Evolutionary conservation across 768 basidiomycete species (phyloP).

Genomic region (Calocybe cyanea): DNA sequence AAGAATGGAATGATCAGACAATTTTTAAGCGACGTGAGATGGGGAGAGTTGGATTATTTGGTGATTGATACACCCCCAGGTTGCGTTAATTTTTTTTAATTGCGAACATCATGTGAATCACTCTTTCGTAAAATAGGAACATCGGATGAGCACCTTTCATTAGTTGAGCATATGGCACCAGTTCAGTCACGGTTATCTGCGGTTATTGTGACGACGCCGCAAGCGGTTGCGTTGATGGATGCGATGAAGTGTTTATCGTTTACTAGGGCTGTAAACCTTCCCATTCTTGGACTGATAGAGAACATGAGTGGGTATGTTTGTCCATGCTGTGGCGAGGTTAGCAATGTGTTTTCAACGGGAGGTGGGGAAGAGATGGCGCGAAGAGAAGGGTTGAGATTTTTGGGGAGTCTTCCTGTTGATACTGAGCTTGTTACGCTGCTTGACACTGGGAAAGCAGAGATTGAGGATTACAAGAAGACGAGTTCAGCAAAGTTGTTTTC

Average conservation of each 20-base stretch:
- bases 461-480: slow-evolving; percentile 62
- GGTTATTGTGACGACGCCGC: slow-evolving; percentile 94
- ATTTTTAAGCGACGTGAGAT: slow-evolving; percentile 90
- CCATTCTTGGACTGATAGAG: slow-evolving; percentile 89
- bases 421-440: slow-evolving; percentile 83
- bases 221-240: slow-evolving; percentile 93
- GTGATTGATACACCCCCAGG: slow-evolving; percentile 97
- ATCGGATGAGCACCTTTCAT: slow-evolving; percentile 96
- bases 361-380: slow-evolving; percentile 88
- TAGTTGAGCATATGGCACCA: slow-evolving; percentile 90
- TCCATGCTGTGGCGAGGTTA: slow-evolving; percentile 94
- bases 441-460: slow-evolving; percentile 66
- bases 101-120: no score
- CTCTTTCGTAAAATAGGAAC: slow-evolving; percentile 61
- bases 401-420: slow-evolving; percentile 92
- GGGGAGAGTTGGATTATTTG: slow-evolving; percentile 91
- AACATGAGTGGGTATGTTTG: slow-evolving; percentile 99
- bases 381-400: slow-evolving; percentile 66
- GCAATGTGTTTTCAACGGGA: slow-evolving; percentile 91
- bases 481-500: slow-evolving; percentile 67
- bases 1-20: slow-evolving; percentile 98
- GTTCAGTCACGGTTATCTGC: slow-evolving; percentile 74
- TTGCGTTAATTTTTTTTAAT: slow-evolving; percentile 39
- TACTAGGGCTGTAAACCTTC: slow-evolving; percentile 81
- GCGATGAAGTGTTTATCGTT: slow-evolving; percentile 96